Conservation (phyloP, 345 rosid genomes). For the Camelina hispida region DNA sequence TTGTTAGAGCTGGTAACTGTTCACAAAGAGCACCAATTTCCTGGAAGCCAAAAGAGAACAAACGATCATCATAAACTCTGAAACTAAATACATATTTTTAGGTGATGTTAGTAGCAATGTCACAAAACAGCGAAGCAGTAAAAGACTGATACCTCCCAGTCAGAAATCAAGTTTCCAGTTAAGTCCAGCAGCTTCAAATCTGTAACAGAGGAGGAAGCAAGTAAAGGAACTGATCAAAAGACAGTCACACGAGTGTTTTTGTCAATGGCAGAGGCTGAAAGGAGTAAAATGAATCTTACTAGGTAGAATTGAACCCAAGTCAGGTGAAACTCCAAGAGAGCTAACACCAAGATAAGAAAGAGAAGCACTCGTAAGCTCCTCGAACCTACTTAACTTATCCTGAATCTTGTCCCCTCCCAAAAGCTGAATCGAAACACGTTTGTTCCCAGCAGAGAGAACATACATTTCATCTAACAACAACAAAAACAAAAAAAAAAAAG, state of each 20-base stretch:
- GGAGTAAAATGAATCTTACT: constrained; percentile 50
- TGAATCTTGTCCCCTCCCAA: constrained; percentile 80
- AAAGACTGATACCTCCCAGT: constrained; percentile 72
- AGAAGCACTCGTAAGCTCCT: constrained; percentile 74
- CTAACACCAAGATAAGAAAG: constrained; percentile 78
- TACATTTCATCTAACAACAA: constrained; percentile 86
- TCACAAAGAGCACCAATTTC: constrained; percentile 71
- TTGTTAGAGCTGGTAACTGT: constrained; percentile 66
- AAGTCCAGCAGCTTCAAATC: constrained; percentile 85
- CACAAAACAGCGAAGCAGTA: constrained; percentile 7
- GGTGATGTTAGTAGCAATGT: constrained; percentile 9
- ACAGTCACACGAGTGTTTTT: background rate
- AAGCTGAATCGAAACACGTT: constrained; percentile 73
- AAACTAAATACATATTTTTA: background rate
- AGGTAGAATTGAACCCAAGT: constrained; percentile 53
- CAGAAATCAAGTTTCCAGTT: constrained; percentile 86
- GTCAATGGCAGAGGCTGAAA: background rate
- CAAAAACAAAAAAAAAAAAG: background rate
- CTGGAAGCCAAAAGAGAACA: constrained; percentile 49
- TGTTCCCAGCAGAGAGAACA: constrained; percentile 79
- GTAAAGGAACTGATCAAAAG: background rate
- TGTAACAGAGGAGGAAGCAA: constrained; percentile 44
- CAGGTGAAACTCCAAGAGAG: constrained; percentile 61
- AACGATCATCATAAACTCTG: background rate
- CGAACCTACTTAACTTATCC: constrained; percentile 77